Evolutionary conservation across 2,329 filamentous ascomycete species (phyloP).

Genomic region (Aphanoascus verrucosus): DNA sequence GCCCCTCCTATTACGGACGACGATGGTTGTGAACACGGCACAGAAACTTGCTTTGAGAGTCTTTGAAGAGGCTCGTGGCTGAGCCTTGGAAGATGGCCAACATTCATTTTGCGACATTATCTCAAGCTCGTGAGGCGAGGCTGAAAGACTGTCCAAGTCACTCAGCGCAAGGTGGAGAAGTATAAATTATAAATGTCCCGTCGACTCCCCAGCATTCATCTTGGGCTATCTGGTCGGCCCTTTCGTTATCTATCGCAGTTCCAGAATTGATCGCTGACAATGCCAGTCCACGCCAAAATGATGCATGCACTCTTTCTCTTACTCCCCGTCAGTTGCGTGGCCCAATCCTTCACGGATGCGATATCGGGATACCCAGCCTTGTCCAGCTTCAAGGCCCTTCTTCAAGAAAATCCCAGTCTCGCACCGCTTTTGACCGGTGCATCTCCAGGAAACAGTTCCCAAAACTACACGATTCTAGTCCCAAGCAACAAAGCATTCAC

Average conservation of each 20-base stretch:
- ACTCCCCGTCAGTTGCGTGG: not conserved
- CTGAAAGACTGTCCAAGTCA: no score
- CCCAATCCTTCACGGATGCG: not conserved
- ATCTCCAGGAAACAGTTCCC: not conserved
- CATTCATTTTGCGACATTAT: no score
- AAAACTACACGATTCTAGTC: constrained; percentile 9
- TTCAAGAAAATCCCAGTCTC: not conserved
- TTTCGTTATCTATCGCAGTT: not conserved
- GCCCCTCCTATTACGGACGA: no score
- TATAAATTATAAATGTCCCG: no score
- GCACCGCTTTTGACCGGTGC: not conserved
- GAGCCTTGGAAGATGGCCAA: no score
- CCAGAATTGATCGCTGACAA: not conserved
- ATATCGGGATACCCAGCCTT: not conserved
- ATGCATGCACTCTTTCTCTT: not conserved
- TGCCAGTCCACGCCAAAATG: not conserved
- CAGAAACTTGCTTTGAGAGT: no score
- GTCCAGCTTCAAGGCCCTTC: not conserved
- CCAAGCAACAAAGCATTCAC: constrained; percentile 10
- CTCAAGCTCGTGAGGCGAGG: no score
- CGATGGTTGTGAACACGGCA: no score
- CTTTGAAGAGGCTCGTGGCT: no score
- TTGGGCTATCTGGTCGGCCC: not conserved
- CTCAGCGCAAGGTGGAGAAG: no score
- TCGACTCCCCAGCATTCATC: not conserved